Evolutionary conservation across 2,329 filamentous ascomycete genomes (phyloP), one percentile per base, ranked within the genome.

Genomic region (Elsinoe ampelina): DNA sequence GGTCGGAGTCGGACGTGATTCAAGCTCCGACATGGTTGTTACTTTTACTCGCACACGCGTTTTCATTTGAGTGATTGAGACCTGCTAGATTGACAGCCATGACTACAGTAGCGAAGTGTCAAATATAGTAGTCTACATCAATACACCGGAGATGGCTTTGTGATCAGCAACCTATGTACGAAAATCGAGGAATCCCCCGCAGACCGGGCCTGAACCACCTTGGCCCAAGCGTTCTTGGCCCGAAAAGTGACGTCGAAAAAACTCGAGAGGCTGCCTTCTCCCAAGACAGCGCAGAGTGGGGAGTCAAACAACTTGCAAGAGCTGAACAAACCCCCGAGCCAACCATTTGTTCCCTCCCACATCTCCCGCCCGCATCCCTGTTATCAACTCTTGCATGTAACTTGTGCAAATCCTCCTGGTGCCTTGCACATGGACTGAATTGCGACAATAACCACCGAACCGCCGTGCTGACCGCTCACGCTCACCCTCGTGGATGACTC

Each of bases 351-450:
- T 48, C 34, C 43, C 43, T n/a, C 8, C 12, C 6, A 22, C 48
- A 36, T 17, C 48, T 52, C 48, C 48, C 48, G 48, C 15, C 48
- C 32, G 30, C 41, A 52, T 52, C 48, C 48, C 32, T 52, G 48
- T n/a, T n/a, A n/a, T 52, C n/a, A 17, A 34, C 34, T 20, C 19
- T 39, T 52, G 48, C 32, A 52, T 52, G 48, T 19, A 52, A 15
- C 26, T 26, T 50, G 12, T 32, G 48, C 48, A 52, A 38, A 52
- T 52, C 48, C 48, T 52, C 48, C 48, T 52, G 48, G 48, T 52
- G 35, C 48, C 48, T 52, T 38, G 47, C 47, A 52, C 48, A 39
- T 52, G 48, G 48, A 52, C 48, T 52, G 48, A 39, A 39, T 35
- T 38, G 32, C 48, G 45, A 35, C 19, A 15, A 35, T 13, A 11